Base-by-base conservation (phyloP, 164 flowering plant species). In the Platanus orientalis region DNA sequence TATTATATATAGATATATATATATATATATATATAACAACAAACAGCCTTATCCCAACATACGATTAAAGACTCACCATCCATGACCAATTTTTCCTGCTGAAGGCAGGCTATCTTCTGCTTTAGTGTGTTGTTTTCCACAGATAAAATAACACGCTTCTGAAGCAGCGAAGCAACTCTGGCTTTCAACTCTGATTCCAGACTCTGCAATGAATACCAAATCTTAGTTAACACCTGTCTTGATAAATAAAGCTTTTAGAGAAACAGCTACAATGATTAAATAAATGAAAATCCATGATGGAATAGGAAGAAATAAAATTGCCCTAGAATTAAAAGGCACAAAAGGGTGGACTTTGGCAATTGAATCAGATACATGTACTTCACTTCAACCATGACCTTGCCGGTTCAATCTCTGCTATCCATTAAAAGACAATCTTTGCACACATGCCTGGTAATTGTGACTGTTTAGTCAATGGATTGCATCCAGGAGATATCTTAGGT, bases 61-160 rank as follows among this genome's bases (percentile, higher is more conserved):
- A n/a, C n/a, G n/a, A 44, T n/a, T 39, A 28, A 54, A 42, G 36
- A 53, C 75, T 75, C 52, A 84, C 88, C 78, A 52, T 84, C 83
- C 70, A 62, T 25, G 24, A 72, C 57, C 66, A 75, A 58, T 52
- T 78, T 85, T 64, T 78, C 66, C 40, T 72, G 67, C 70, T 69
- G 78, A 57, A 81, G 49, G 66, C 71, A 67, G 20, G 75, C 65
- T 51, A 79, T 28, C 66, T 77, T 75, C 66, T 83, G 78, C 80
- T 86, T 80, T 53, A 86, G 49, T 30, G 75, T 65, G 67, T 65
- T 69, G 65, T 83, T 83, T 57, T 86, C 88, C 63, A 80, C 3
- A 1, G 86, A 75, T 67, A 86, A 69, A 58, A 77, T 56, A 68
- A 57, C 75, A 25, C 73, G 81, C 39, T 80, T 78, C 76, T 79